Evolutionary conservation across 208 protist genomes (phyloP).

Genomic region (Leishmania martiniquensis): DNA sequence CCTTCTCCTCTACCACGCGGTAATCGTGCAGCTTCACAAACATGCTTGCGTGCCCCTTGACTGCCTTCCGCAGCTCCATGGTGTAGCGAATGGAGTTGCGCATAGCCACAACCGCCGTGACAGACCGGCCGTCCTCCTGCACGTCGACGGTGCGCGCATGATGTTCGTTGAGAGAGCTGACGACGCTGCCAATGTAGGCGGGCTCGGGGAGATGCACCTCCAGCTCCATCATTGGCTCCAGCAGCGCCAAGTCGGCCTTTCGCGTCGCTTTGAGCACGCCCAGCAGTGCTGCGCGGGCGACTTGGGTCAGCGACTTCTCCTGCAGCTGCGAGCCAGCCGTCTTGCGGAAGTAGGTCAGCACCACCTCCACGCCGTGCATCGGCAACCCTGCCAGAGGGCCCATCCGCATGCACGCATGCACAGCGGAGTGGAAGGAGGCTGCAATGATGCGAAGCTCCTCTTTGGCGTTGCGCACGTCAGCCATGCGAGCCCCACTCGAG

Average conservation of each 20-base stretch:
- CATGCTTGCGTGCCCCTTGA: conserved; percentile 89
- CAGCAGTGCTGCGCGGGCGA: conserved; percentile 54
- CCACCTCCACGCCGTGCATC: conserved; percentile 72
- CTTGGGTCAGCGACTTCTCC: conserved; percentile 48
- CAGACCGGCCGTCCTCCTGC: conserved; percentile 78
- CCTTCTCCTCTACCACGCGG: conserved; percentile 76
- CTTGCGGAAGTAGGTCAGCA: conserved; percentile 65
- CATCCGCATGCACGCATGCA: conserved; percentile 54
- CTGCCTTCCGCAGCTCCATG: conserved; percentile 84
- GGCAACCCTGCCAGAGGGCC: conserved; percentile 77
- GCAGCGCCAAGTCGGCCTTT: conserved; percentile 42
- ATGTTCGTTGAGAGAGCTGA: conserved; percentile 81
- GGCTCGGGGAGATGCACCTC: conserved; percentile 85
- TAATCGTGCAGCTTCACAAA: conserved; percentile 78
- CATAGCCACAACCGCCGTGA: conserved; percentile 80
- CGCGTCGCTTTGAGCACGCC: conserved; percentile 43
- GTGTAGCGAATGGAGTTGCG: conserved; percentile 85
- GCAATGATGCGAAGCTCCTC: conserved; percentile 43
- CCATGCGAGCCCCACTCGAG: conserved; percentile 13
- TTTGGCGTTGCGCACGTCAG: conserved; percentile 50
- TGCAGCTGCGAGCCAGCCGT: conserved; percentile 44
- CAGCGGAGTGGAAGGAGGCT: conserved; percentile 50
- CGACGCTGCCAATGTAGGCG: conserved; percentile 71
- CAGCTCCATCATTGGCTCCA: conserved; percentile 91
- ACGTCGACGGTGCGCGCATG: conserved; percentile 81